Conservation (phyloP, 225 moss, liverwort and hornwort genomes). For the Bryum argenteum region DNA sequence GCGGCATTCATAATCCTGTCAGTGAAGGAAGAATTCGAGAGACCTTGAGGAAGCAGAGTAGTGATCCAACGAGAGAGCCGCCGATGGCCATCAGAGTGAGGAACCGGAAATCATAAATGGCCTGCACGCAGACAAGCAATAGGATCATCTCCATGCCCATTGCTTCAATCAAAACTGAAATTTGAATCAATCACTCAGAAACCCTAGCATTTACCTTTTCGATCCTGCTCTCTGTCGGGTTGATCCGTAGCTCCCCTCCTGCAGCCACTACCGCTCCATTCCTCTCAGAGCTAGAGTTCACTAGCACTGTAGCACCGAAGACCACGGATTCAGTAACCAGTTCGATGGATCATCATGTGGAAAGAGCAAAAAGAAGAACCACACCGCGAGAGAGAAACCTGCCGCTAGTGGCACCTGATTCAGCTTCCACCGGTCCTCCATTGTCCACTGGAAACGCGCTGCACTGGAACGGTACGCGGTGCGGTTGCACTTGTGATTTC, state of each 20-base stretch:
- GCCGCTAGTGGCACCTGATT: conserved; percentile 3
- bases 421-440: conserved; percentile 12
- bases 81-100: conserved; percentile 54
- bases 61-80: conserved; percentile 54
- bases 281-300: not conserved
- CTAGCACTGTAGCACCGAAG: not conserved
- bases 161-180: not conserved
- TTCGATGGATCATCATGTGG: not conserved
- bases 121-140: conserved; percentile 26
- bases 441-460: conserved; percentile 1
- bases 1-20: too few species aligned
- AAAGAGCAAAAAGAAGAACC: not conserved
- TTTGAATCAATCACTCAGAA: not conserved
- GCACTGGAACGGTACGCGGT: conserved; percentile 21
- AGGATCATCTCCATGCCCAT: not conserved
- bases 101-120: conserved; percentile 57
- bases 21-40: not conserved
- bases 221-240: conserved; percentile 29
- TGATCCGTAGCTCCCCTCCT: conserved; percentile 20
- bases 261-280: not conserved
- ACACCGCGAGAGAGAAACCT: not conserved
- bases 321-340: not conserved
- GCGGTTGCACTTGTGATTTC: too few species aligned
- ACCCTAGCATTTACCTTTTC: conserved; percentile 36
- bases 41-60: conserved; percentile 62